A percentile compares a stretch with the other conserved stretches of the same genome.
Conservation (phyloP, 2,329 filamentous ascomycete genomes). For the Sporothrix luriei region DNA sequence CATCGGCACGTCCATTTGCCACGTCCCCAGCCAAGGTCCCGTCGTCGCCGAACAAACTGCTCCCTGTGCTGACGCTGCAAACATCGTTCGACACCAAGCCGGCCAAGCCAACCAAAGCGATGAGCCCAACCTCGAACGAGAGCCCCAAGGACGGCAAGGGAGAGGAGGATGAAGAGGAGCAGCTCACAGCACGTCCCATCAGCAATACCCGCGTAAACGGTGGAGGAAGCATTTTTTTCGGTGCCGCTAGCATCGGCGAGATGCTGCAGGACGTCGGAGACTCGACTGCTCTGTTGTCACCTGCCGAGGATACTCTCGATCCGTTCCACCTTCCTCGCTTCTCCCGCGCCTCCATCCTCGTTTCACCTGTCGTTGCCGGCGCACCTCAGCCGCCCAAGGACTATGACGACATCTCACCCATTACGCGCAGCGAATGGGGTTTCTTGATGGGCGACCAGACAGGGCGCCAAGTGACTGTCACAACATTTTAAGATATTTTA, state of each 20-base stretch:
- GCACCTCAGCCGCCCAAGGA: conserved; percentile 58
- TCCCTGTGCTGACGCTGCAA: conserved; percentile 38
- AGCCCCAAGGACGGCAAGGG: conserved; percentile 13
- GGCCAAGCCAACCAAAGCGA: not conserved
- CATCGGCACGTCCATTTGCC: conserved; percentile 29
- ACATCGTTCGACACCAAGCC: conserved; percentile 45
- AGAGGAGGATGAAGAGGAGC: conserved; percentile 38
- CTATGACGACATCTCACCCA: conserved; percentile 64
- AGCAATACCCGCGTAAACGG: conserved; percentile 38
- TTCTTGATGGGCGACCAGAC: conserved; percentile 58
- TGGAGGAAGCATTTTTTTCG: conserved; percentile 34
- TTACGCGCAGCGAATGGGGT: conserved; percentile 65
- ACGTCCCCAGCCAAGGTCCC: conserved; percentile 36
- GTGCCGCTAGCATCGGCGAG: conserved; percentile 49
- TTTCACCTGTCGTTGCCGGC: conserved; percentile 18
- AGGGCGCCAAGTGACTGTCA: conserved; percentile 53
- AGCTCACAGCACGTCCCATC: conserved; percentile 46
- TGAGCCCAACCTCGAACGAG: not conserved
- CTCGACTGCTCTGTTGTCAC: not conserved
- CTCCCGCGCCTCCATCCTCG: not conserved
- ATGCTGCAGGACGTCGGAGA: conserved; percentile 41
- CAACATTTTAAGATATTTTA: conserved; percentile 48
- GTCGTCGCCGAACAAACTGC: conserved; percentile 35
- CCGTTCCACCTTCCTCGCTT: conserved; percentile 20
- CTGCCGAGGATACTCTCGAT: not conserved